Percentiles rank a stretch among this genome's conserved stretches.
phyloP scores from a whole-genome alignment of 257 asterid species.

The Solanum lignicaule region DNA sequence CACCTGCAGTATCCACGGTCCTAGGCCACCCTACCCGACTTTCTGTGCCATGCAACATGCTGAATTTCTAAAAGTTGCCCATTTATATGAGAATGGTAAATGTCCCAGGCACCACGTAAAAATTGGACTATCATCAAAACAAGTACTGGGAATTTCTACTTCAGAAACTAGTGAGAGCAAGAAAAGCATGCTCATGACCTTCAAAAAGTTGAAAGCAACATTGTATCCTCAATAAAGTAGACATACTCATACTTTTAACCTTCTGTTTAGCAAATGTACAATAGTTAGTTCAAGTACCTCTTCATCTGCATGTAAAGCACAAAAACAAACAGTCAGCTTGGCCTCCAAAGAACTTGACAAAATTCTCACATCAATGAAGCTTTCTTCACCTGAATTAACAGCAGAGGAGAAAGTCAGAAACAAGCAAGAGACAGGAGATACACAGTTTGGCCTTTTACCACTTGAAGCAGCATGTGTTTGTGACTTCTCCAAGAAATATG shows the following conservation, averaged over 20 bases:
- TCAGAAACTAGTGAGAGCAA: background rate
- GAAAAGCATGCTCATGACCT: background rate
- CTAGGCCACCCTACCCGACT: background rate
- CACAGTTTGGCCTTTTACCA: constrained; percentile 29
- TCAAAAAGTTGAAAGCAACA: background rate
- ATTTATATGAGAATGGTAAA: background rate
- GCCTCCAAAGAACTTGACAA: constrained; percentile 73
- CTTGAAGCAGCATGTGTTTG: constrained; percentile 16
- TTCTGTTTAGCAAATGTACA: background rate
- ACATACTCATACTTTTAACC: background rate
- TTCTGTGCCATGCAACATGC: background rate
- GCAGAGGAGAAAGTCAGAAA: constrained; percentile 1
- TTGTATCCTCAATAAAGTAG: background rate
- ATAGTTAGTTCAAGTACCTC: constrained; percentile 27
- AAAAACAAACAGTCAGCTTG: constrained; percentile 71
- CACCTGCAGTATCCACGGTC: background rate
- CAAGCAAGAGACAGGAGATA: background rate
- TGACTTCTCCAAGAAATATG: constrained; percentile 28
- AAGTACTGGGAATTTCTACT: background rate
- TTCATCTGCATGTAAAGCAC: constrained; percentile 33
- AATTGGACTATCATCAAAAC: background rate
- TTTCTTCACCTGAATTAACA: constrained; percentile 31
- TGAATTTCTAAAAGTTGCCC: background rate
- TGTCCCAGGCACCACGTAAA: background rate
- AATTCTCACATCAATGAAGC: constrained; percentile 50